phyloP scores from a whole-genome alignment of 192 early-diverging fungal species.

The Allomyces macrogynus region DNA sequence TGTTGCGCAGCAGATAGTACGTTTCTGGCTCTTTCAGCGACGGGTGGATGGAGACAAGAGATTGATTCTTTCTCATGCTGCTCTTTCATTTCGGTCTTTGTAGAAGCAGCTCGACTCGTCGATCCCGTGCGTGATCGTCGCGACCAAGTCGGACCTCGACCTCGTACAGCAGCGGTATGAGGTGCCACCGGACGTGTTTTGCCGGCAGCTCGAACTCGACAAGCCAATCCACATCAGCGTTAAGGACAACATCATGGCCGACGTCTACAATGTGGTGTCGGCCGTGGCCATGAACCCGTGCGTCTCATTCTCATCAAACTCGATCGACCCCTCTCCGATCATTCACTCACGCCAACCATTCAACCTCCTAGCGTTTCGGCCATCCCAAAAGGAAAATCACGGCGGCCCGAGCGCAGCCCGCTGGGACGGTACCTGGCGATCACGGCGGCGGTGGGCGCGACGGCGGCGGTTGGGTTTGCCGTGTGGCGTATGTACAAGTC shows the following conservation, averaged over 20 bases:
- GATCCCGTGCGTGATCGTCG: constrained; percentile 77
- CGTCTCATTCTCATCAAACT: constrained; percentile 4
- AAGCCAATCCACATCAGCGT: constrained; percentile 84
- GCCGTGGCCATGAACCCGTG: constrained; percentile 66
- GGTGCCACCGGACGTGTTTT: constrained; percentile 83
- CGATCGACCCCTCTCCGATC: not conserved
- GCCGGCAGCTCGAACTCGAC: constrained; percentile 58
- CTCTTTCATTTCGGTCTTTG: not conserved
- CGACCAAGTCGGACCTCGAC: constrained; percentile 85
- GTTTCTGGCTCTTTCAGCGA: not conserved
- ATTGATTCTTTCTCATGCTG: too few species aligned
- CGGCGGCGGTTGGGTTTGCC: not conserved
- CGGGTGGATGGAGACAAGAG: not conserved
- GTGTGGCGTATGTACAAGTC: not conserved
- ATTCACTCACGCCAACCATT: not conserved
- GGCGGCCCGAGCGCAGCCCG: not conserved
- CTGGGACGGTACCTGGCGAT: not conserved
- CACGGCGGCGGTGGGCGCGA: not conserved
- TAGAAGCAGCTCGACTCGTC: constrained; percentile 7
- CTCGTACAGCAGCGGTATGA: constrained; percentile 61
- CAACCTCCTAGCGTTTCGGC: not conserved
- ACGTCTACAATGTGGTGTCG: constrained; percentile 69
- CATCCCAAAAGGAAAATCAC: not conserved
- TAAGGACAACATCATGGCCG: constrained; percentile 61
- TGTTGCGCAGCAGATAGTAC: constrained; percentile 29